phyloP scores from a whole-genome alignment of 2,329 filamentous ascomycete species.

The Plectosphaerella plurivora region DNA sequence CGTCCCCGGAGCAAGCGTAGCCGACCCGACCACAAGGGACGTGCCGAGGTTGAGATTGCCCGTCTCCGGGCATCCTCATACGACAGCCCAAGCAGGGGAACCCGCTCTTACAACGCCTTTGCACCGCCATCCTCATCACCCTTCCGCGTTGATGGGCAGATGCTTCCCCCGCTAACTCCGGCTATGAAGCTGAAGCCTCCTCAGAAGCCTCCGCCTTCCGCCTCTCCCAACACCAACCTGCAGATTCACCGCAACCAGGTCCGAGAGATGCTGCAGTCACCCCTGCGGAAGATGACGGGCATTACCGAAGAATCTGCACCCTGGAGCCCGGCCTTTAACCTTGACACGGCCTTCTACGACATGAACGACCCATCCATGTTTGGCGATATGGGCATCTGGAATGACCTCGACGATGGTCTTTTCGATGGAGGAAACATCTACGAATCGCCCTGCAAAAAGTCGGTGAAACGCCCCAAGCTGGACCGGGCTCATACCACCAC shows the following conservation, averaged over 20 bases:
- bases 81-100: constrained; percentile 76
- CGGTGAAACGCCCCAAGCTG: constrained; percentile 53
- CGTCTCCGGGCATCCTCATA: constrained; percentile 89
- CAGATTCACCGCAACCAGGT: constrained; percentile 83
- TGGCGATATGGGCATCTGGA: constrained; percentile 61
- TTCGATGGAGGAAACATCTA: constrained; percentile 19
- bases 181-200: constrained; percentile 73
- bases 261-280: constrained; percentile 75
- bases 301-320: constrained; percentile 43
- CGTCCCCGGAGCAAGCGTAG: constrained; percentile 72
- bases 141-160: constrained; percentile 55
- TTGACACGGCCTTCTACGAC: constrained; percentile 51
- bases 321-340: constrained; percentile 64
- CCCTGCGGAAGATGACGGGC: constrained; percentile 45
- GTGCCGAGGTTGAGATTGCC: constrained; percentile 93
- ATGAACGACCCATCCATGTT: constrained; percentile 36
- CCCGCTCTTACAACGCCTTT: constrained; percentile 45
- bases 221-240: constrained; percentile 90
- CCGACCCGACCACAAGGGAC: constrained; percentile 41
- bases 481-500: constrained; percentile 61
- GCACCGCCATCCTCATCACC: constrained; percentile 64
- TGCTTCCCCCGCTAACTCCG: constrained; percentile 76
- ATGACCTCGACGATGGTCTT: constrained; percentile 34
- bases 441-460: constrained; percentile 65
- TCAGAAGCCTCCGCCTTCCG: constrained; percentile 60